Conservation (phyloP, 2,329 filamentous ascomycete genomes). For the Sphaceloma murrayae region DNA sequence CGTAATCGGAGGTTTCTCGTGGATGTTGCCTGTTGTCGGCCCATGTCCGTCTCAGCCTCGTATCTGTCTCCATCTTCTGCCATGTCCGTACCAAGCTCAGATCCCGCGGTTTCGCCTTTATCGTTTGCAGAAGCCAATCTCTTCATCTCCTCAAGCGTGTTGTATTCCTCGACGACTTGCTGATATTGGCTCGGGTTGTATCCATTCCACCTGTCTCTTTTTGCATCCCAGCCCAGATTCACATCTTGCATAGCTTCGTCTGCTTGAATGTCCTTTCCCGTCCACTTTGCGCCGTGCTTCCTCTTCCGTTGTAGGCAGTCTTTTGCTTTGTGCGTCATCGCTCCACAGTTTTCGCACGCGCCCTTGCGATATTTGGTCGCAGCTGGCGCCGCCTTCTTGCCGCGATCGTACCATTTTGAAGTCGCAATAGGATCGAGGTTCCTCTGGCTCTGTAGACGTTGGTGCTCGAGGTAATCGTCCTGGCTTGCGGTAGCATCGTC, state of each 20-base stretch:
- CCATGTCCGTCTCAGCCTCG: slow-evolving; percentile 94
- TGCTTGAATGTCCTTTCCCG: slow-evolving; percentile 84
- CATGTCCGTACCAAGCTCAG: slow-evolving; percentile 39
- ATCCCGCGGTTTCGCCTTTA: slow-evolving; percentile 34
- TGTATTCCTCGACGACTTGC: slow-evolving; percentile 79
- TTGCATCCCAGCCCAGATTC: slow-evolving; percentile 88
- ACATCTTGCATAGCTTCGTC: slow-evolving; percentile 83
- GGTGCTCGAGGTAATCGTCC: slow-evolving; percentile 91
- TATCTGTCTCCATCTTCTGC: slow-evolving; percentile 56
- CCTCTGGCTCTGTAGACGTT: slow-evolving; percentile 66
- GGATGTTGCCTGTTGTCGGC: slow-evolving; percentile 79
- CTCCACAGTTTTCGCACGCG: slow-evolving; percentile 95
- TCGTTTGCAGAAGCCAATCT: slow-evolving; percentile 33
- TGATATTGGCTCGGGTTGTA: slow-evolving; percentile 83
- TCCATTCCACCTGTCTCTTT: slow-evolving; percentile 96
- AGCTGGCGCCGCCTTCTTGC: slow-evolving; percentile 71
- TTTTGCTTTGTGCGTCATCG: slow-evolving; percentile 92
- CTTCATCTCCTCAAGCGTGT: slow-evolving; percentile 71
- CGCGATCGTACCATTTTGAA: slow-evolving; percentile 87
- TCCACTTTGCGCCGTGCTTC: slow-evolving; percentile 84
- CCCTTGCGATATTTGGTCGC: slow-evolving; percentile 97
- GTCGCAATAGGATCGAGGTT: slow-evolving; percentile 49
- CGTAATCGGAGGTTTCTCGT: slow-evolving; percentile 83
- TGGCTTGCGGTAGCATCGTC: slow-evolving; percentile 61
- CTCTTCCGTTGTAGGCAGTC: slow-evolving; percentile 85